Conservation (phyloP, 2,329 filamentous ascomycete species). For the Lecanicillium sp. region DNA sequence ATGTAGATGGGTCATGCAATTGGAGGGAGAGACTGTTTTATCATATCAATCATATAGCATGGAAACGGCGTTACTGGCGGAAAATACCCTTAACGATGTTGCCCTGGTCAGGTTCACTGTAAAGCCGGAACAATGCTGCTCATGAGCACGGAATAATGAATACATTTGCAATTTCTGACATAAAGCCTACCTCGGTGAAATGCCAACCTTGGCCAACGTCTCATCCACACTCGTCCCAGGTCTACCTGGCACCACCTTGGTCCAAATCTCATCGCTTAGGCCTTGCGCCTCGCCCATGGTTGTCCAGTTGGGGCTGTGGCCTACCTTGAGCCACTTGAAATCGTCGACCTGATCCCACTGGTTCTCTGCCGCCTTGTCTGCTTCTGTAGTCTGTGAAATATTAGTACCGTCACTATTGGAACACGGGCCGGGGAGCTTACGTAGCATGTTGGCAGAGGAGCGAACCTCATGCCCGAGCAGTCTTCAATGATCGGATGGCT, state of each 20-base stretch:
- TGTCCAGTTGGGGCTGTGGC: constrained; percentile 83
- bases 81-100: neutral
- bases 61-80: constrained; percentile 2
- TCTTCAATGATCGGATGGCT: constrained; percentile 94
- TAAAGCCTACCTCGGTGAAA: constrained; percentile 21
- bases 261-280: constrained; percentile 62
- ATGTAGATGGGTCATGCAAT: constrained; percentile 23
- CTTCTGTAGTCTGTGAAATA: constrained; percentile 21
- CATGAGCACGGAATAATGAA: neutral
- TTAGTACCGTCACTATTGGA: neutral
- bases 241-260: constrained; percentile 57
- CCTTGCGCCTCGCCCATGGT: constrained; percentile 56
- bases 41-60: constrained; percentile 1
- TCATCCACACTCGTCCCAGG: constrained; percentile 57
- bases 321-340: constrained; percentile 92
- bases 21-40: too few species aligned
- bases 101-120: too few species aligned
- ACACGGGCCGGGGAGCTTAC: constrained; percentile 49
- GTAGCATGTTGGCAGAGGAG: constrained; percentile 63
- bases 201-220: constrained; percentile 51
- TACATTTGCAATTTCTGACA: constrained; percentile 1
- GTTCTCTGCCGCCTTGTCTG: constrained; percentile 43
- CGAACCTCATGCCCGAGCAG: constrained; percentile 72
- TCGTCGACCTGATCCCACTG: constrained; percentile 90
- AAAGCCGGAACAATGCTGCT: too few species aligned